These are phyloP conservation scores for Geotrichum europaeum DNA, from an alignment of 1,139 yeast genomes.

Conservation along the genomic window DNA sequence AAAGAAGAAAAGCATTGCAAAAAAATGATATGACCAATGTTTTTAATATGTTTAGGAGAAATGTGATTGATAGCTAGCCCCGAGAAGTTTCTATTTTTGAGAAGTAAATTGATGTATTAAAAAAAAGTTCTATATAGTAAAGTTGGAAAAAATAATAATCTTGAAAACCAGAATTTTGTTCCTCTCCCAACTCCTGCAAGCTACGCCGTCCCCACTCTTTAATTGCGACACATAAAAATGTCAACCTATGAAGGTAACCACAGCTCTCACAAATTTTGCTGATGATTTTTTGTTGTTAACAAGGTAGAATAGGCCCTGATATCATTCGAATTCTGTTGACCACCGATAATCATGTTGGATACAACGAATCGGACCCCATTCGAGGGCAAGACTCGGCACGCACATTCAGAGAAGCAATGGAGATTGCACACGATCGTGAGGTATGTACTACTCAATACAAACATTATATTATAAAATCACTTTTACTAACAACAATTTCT, in stretches of 20 bases:
- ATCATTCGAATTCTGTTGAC: slow-evolving; percentile 76
- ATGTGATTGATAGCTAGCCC: neutral
- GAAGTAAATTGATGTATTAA: too few species aligned
- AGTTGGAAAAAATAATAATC: neutral
- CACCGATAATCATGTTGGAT: slow-evolving; percentile 96
- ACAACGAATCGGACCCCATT: slow-evolving; percentile 80
- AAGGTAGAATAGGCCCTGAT: slow-evolving; percentile 32
- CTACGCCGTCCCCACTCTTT: neutral
- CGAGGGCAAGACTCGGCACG: slow-evolving; percentile 86
- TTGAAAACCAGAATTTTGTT: neutral
- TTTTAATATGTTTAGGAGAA: neutral
- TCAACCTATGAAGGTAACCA: neutral
- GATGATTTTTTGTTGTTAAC: neutral
- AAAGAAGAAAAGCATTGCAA: neutral
- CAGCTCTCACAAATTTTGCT: neutral
- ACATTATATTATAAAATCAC: neutral
- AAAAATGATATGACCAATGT: neutral
- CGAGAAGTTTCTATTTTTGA: neutral
- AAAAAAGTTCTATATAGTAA: neutral
- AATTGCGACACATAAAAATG: neutral
- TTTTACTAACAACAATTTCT: neutral
- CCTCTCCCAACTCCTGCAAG: neutral
- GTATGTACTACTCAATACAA: slow-evolving; percentile 29
- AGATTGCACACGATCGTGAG: slow-evolving; percentile 60
- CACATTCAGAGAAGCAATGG: slow-evolving; percentile 79